Base-by-base conservation (phyloP, 2,329 filamentous ascomycete genomes). In the Neodidymelliopsis sp. region DNA sequence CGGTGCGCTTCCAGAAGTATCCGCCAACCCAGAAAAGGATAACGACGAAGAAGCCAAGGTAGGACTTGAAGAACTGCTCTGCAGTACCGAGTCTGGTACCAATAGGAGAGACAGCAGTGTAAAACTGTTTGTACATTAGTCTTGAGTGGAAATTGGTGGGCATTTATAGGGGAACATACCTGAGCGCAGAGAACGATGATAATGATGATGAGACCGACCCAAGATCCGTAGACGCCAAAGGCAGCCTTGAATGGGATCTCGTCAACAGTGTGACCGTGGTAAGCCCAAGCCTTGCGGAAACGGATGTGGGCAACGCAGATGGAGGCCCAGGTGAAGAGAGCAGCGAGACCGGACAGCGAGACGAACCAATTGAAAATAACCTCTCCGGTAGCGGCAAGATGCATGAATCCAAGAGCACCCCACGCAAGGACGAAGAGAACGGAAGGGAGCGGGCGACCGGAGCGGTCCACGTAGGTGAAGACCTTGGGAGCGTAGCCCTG, bases 251-350 rank as follows among this genome's bases (percentile, higher is more conserved):
- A 78, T 2, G 75, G 75, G 16, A 78, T 69, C 62, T 78, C 75
- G 36, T 76, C 74, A n/a, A 77, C 38, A 12, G 68, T 70, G 55
- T 72, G 70, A 29, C 70, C 71, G 38, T 72, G 69, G 49, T 67
- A 65, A 29, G 59, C 60, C 72, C 72, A 74, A 16, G 69, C 72
- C 53, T 77, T 76, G 56, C 92, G 90, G 82, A 97, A 97, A 46
- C 91, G 90, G 67, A 97, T 95, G 74, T 97, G 92, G 18, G 88
- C 84, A n/a, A 95, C 76, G 72, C 91, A 96, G 71, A 96, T 93
- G 57, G 89, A 89, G 45, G 81, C 84, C 89, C 89, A 92, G 4
- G 88, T 91, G 76, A 92, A 89, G 67, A 91, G 82, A 34, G 83
- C 86, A 8, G 86, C 88, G 18, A 91, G 80, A 36, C 86, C 88